A percentile compares a stretch with the other conserved stretches of the same genome.
Evolutionary conservation across 306 rosid species (phyloP).

Genomic region (Ammopiptanthus mongolicus): DNA sequence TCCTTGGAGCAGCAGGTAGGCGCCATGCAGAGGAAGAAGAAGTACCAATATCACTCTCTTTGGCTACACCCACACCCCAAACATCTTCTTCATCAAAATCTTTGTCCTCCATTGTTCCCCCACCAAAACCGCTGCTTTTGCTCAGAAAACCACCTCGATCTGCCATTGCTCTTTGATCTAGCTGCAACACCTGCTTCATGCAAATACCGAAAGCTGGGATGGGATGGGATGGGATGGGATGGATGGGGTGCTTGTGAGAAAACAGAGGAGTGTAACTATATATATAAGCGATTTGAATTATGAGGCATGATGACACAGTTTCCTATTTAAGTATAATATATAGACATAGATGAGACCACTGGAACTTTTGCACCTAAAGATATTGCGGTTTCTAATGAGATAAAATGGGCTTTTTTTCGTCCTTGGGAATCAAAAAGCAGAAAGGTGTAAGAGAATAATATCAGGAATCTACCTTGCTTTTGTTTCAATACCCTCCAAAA

Average conservation of each 20-base stretch:
- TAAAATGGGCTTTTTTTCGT: slow-evolving; percentile 19
- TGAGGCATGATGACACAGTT: slow-evolving; percentile 14
- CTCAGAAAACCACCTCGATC: slow-evolving; percentile 34
- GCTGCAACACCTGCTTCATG: background rate
- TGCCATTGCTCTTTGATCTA: slow-evolving; percentile 56
- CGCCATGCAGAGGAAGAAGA: slow-evolving; percentile 58
- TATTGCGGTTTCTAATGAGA: slow-evolving; percentile 24
- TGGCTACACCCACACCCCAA: slow-evolving; percentile 37
- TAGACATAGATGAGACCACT: slow-evolving; percentile 7
- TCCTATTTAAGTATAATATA: slow-evolving; percentile 28
- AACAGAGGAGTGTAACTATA: background rate
- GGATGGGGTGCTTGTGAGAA: background rate
- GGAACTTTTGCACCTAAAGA: slow-evolving; percentile 12
- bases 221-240: background rate
- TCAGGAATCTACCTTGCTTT: slow-evolving; percentile 73
- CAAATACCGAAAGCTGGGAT: background rate
- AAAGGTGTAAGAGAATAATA: slow-evolving; percentile 58
- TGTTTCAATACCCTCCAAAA: slow-evolving; percentile 38
- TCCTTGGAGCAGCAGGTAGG: slow-evolving; percentile 37
- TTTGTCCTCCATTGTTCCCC: slow-evolving; percentile 27
- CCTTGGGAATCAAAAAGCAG: slow-evolving; percentile 62
- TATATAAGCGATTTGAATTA: background rate
- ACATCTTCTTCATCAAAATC: slow-evolving; percentile 64
- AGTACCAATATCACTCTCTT: slow-evolving; percentile 25
- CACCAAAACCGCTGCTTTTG: slow-evolving; percentile 32